These are phyloP conservation scores for Sugiyamaella lignohabitans DNA, from an alignment of 805 yeast species.

Conservation along the genomic window DNA sequence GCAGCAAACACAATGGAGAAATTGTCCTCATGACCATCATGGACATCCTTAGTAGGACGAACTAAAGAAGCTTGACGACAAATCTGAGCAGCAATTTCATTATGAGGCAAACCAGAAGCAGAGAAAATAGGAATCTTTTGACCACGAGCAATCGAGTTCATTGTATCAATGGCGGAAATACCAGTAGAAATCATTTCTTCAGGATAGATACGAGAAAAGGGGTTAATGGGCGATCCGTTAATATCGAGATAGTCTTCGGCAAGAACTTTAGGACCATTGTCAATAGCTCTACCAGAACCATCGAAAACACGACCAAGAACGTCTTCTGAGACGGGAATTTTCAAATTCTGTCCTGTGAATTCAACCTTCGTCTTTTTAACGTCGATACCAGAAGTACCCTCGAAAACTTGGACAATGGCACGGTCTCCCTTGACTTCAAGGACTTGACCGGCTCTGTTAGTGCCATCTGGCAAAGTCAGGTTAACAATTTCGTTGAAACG, in stretches of 20 bases:
- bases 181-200: conserved; percentile 99
- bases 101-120: conserved; percentile 98
- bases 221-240: conserved; percentile 98
- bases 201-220: conserved; percentile 96
- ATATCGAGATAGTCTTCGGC: conserved; percentile 98
- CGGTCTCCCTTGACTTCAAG: conserved; percentile 95
- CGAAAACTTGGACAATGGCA: conserved; percentile 98
- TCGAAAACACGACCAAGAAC: conserved; percentile 96
- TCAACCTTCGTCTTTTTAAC: conserved; percentile 96
- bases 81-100: conserved; percentile 99
- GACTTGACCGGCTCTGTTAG: conserved; percentile 94
- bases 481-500: conserved; percentile 95
- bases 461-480: conserved; percentile 93
- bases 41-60: conserved; percentile 98
- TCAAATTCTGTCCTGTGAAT: conserved; percentile 91
- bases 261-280: conserved; percentile 95
- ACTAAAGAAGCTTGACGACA: conserved; percentile 99
- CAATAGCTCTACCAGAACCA: conserved; percentile 98
- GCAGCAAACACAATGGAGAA: conserved; percentile 99
- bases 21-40: conserved; percentile 99
- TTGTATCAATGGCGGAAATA: conserved; percentile 95
- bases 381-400: conserved; percentile 98
- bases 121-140: conserved; percentile 99
- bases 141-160: conserved; percentile 99
- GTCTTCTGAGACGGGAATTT: conserved; percentile 93